Conservation (phyloP, 2,329 filamentous ascomycete species). For the Emergomyces pasteurianus region DNA sequence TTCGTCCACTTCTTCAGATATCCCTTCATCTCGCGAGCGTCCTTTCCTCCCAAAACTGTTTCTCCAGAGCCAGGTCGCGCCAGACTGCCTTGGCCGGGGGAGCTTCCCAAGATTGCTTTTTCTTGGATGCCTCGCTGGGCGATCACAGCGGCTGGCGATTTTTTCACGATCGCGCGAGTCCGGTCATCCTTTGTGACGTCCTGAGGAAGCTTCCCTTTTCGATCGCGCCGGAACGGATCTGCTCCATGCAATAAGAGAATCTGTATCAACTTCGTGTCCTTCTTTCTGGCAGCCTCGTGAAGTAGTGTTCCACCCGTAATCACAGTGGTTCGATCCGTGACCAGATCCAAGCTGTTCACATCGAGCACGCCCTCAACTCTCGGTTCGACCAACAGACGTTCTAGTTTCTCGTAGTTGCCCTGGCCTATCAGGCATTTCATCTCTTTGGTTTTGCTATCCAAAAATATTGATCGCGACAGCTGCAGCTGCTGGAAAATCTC, state of each 20-base stretch:
- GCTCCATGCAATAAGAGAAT: slow-evolving; percentile 85
- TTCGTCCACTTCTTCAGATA: slow-evolving; percentile 99
- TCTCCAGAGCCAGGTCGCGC: slow-evolving; percentile 34
- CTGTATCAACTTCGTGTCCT: slow-evolving; percentile 77
- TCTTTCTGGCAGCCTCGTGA: slow-evolving; percentile 83
- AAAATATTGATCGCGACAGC: slow-evolving; percentile 75
- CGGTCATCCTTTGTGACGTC: slow-evolving; percentile 92
- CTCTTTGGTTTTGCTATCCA: slow-evolving; percentile 72
- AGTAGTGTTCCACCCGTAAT: slow-evolving; percentile 82
- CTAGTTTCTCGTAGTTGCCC: slow-evolving; percentile 64
- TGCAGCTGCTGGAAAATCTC: slow-evolving; percentile 95
- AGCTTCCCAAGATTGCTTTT: slow-evolving; percentile 83
- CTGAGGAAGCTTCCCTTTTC: slow-evolving; percentile 89
- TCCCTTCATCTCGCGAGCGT: slow-evolving; percentile 93
- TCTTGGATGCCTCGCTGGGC: slow-evolving; percentile 94
- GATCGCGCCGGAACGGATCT: slow-evolving; percentile 88
- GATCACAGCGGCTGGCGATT: slow-evolving; percentile 83
- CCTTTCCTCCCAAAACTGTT: slow-evolving; percentile 56
- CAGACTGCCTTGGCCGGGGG: slow-evolving; percentile 45
- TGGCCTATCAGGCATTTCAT: slow-evolving; percentile 66
- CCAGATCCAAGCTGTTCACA: slow-evolving; percentile 82
- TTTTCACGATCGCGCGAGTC: slow-evolving; percentile 79
- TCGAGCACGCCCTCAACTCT: slow-evolving; percentile 78
- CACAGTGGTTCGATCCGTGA: slow-evolving; percentile 63
- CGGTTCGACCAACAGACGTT: slow-evolving; percentile 70